Evolutionary conservation across 257 asterid genomes (phyloP).

Genomic region (Ophiorrhiza pumila): DNA sequence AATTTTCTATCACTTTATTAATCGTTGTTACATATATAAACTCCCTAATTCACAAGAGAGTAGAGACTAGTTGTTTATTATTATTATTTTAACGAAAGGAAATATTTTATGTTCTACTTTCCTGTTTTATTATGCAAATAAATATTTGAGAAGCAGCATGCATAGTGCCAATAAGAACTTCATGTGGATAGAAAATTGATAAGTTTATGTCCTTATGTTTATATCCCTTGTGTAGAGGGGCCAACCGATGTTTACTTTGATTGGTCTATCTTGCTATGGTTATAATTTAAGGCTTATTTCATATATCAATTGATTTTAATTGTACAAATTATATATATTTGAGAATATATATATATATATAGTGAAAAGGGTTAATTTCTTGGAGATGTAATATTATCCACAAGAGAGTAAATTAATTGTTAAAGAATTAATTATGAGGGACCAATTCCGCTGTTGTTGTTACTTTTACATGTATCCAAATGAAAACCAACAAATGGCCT

Average conservation of each 20-base stretch:
- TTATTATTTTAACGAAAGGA: too few relatives aligned
- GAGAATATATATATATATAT: too few relatives aligned
- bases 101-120: slow-evolving; percentile 10
- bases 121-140: neutral
- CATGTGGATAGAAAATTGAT: slow-evolving; percentile 6
- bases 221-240: neutral
- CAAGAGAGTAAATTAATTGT: neutral
- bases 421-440: too few relatives aligned
- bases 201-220: slow-evolving; percentile 9
- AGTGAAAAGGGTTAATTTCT: too few relatives aligned
- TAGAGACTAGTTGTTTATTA: too few relatives aligned
- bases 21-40: too few relatives aligned
- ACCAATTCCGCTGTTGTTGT: neutral
- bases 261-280: neutral
- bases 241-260: neutral
- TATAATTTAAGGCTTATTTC: neutral
- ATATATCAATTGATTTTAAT: too few relatives aligned
- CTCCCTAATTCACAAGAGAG: too few relatives aligned
- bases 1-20: too few relatives aligned
- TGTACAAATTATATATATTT: too few relatives aligned
- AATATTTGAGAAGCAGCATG: neutral
- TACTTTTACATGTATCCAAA: neutral
- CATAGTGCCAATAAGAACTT: neutral
- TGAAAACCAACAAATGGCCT: slow-evolving; percentile 20
- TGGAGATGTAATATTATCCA: neutral